Evolutionary conservation across 176 grass and related monocot genomes (phyloP).

Genomic region (Dactylis glomerata): DNA sequence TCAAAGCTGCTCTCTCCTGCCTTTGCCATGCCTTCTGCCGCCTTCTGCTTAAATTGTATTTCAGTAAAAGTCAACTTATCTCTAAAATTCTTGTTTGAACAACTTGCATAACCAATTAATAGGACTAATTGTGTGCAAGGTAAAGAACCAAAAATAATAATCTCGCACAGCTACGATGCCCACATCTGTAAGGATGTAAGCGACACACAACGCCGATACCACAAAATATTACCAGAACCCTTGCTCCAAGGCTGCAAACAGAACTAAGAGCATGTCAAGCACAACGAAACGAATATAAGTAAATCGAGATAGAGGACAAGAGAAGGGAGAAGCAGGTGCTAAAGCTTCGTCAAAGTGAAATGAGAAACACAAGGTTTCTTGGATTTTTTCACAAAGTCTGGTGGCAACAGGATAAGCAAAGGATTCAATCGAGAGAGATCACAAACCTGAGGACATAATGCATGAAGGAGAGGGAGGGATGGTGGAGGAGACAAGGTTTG

Average conservation of each 20-base stretch:
- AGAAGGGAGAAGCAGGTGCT: not conserved
- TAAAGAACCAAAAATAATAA: slow-evolving; percentile 8
- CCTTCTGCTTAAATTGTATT: not conserved
- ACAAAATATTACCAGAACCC: slow-evolving; percentile 25
- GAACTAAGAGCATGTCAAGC: slow-evolving; percentile 16
- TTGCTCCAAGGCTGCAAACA: slow-evolving; percentile 41
- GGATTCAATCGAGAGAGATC: not conserved
- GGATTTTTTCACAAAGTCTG: not conserved
- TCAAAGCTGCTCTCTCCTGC: not conserved
- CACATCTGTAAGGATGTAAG: not conserved
- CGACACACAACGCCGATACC: not conserved
- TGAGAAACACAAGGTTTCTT: not conserved
- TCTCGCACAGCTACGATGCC: not conserved
- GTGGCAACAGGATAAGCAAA: not conserved
- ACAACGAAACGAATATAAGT: not conserved
- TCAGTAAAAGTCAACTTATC: not conserved
- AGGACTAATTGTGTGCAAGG: not conserved
- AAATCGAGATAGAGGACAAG: not conserved
- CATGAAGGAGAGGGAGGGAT: slow-evolving; percentile 45
- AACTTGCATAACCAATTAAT: not conserved
- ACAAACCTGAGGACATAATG: slow-evolving; percentile 50
- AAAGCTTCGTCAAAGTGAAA: not conserved
- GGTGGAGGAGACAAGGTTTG: slow-evolving; percentile 35
- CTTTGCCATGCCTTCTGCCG: not conserved
- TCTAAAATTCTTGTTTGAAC: not conserved